Conservation (phyloP, 345 rosid genomes). For the Raphanus sativus region DNA sequence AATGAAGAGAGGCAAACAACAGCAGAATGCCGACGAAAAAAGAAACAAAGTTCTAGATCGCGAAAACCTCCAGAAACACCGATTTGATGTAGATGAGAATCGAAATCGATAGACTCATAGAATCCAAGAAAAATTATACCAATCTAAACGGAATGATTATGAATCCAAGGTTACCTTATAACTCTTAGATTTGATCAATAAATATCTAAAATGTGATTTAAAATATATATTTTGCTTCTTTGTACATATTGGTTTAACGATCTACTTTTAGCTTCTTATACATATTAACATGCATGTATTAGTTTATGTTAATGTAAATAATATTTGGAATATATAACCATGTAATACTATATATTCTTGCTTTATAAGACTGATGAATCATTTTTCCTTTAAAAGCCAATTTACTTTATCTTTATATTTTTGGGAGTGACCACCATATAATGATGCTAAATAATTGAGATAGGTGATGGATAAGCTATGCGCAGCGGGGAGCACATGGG, state of each 20-base stretch:
- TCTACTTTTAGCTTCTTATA: background rate
- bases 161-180: background rate
- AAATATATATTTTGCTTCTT: background rate
- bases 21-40: too few species aligned
- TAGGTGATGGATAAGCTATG: constrained; percentile 15
- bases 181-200: background rate
- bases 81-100: too few species aligned
- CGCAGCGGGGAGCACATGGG: constrained; percentile 29
- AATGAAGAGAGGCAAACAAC: too few species aligned
- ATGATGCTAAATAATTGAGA: constrained; percentile 30
- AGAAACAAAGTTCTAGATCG: too few species aligned
- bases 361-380: background rate
- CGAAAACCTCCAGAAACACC: too few species aligned
- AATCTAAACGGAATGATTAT: background rate
- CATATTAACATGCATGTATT: background rate
- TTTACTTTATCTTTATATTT: background rate
- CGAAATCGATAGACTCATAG: too few species aligned
- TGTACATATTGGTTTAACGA: background rate
- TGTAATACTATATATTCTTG: background rate
- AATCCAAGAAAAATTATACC: too few species aligned
- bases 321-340: background rate
- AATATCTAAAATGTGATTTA: background rate
- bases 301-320: background rate
- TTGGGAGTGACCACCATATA: constrained; percentile 13
- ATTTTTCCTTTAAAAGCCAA: background rate